Conservation (phyloP, 2,329 filamentous ascomycete genomes). For the Aureobasidium sp. region DNA sequence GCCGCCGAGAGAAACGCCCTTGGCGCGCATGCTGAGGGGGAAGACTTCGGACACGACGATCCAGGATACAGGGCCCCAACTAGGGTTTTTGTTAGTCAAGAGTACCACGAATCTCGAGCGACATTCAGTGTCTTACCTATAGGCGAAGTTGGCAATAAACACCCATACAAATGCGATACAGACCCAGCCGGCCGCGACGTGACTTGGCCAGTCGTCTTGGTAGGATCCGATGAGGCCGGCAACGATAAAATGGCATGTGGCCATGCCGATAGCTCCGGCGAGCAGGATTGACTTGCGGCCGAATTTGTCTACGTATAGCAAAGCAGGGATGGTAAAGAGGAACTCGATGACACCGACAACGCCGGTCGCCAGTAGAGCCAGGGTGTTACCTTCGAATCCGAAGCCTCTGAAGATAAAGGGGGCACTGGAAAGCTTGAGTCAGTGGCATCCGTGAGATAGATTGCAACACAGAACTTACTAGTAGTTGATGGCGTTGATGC, state of each 20-base stretch:
- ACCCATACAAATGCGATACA: constrained; percentile 63
- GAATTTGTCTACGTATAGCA: constrained; percentile 56
- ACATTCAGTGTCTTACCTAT: constrained; percentile 24
- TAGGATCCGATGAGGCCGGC: constrained; percentile 20
- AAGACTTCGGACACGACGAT: constrained; percentile 21
- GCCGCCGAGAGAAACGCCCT: constrained; percentile 20
- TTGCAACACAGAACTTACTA: constrained; percentile 28
- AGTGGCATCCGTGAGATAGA: background rate
- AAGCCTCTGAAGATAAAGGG: constrained; percentile 40
- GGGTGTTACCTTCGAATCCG: constrained; percentile 34
- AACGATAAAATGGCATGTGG: constrained; percentile 25
- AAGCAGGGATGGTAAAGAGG: constrained; percentile 53
- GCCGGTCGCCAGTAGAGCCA: constrained; percentile 54
- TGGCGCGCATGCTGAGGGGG: constrained; percentile 21
- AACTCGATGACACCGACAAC: constrained; percentile 63
- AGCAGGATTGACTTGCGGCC: constrained; percentile 51
- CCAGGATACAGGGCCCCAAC: constrained; percentile 44
- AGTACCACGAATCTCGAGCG: background rate
- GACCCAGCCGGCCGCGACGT: constrained; percentile 28
- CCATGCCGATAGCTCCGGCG: constrained; percentile 25
- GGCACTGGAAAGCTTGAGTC: background rate
- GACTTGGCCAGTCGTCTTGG: constrained; percentile 19
- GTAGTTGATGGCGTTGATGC: constrained; percentile 38
- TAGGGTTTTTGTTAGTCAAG: background rate
- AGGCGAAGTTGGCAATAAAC: constrained; percentile 65